Evolutionary conservation across 139 green algal genomes (phyloP).

Genomic region (Picocystis salinarum): DNA sequence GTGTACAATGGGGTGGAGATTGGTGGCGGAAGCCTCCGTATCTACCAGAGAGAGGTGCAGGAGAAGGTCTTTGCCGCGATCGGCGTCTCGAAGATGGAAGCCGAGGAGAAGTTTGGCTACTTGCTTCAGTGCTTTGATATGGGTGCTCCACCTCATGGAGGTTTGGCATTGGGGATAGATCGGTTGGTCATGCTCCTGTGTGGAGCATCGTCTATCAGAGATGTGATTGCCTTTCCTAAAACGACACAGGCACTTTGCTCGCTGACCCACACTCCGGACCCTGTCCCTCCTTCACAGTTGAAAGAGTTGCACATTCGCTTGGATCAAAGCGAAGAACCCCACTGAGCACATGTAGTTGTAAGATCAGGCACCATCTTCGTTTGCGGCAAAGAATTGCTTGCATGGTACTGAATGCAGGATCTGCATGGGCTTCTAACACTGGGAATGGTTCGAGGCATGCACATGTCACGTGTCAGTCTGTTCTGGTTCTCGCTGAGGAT

Average conservation of each 20-base stretch:
- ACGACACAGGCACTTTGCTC: conserved; percentile 39
- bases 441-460: no score
- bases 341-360: no score
- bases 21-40: conserved; percentile 49
- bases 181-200: conserved; percentile 5
- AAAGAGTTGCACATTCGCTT: not conserved
- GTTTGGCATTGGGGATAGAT: conserved; percentile 13
- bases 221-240: conserved; percentile 99
- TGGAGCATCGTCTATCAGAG: conserved; percentile 72
- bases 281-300: not conserved
- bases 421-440: no score
- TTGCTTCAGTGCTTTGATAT: conserved; percentile 30
- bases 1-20: conserved; percentile 94
- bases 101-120: conserved; percentile 34
- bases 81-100: conserved; percentile 53
- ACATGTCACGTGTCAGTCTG: no score
- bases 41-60: conserved; percentile 80
- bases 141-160: conserved; percentile 79
- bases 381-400: no score
- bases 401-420: no score
- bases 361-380: no score
- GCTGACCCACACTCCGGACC: not conserved
- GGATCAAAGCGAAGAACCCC: not conserved
- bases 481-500: no score
- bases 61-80: conserved; percentile 76